Percentiles rank a stretch among this genome's conserved stretches.
Evolutionary conservation across 129 eudicot genomes (phyloP).

Genomic region (Heracleum sosnowskyi): DNA sequence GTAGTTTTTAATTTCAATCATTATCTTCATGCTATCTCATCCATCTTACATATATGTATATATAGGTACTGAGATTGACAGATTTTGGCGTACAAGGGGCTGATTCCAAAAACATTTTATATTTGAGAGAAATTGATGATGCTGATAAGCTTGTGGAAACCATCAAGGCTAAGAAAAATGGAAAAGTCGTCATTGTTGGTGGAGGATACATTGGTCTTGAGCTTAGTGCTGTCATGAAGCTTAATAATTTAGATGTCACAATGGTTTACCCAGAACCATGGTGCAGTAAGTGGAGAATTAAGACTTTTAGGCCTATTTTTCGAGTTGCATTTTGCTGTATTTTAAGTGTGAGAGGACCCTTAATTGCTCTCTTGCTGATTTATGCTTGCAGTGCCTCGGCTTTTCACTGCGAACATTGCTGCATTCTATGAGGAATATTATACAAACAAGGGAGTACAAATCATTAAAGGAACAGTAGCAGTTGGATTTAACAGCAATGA

Average conservation of each 20-base stretch:
- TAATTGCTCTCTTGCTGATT: neutral
- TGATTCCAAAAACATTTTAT: constrained; percentile 81
- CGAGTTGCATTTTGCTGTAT: neutral
- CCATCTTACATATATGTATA: constrained; percentile 22
- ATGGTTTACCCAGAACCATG: constrained; percentile 99
- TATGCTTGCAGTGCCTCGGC: constrained; percentile 79
- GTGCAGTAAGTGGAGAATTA: constrained; percentile 84
- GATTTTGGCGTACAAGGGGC: constrained; percentile 97
- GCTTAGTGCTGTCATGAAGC: constrained; percentile 80
- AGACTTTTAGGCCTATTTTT: neutral
- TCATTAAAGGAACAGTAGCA: constrained; percentile 94
- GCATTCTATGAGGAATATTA: constrained; percentile 86
- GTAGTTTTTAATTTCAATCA: neutral
- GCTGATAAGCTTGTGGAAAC: constrained; percentile 92
- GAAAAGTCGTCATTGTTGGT: constrained; percentile 85
- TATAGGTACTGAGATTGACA: constrained; percentile 74
- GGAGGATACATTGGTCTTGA: constrained; percentile 99
- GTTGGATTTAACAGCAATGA: constrained; percentile 59
- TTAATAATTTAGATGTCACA: constrained; percentile 69
- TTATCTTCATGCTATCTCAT: constrained; percentile 8
- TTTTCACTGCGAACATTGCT: constrained; percentile 89
- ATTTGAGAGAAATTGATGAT: constrained; percentile 91
- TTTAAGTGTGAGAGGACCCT: neutral
- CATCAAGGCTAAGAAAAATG: constrained; percentile 86
- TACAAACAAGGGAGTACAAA: constrained; percentile 68